phyloP scores from a whole-genome alignment of 495 filamentous ascomycete genomes.

The Lasiosphaeris hirsuta region DNA sequence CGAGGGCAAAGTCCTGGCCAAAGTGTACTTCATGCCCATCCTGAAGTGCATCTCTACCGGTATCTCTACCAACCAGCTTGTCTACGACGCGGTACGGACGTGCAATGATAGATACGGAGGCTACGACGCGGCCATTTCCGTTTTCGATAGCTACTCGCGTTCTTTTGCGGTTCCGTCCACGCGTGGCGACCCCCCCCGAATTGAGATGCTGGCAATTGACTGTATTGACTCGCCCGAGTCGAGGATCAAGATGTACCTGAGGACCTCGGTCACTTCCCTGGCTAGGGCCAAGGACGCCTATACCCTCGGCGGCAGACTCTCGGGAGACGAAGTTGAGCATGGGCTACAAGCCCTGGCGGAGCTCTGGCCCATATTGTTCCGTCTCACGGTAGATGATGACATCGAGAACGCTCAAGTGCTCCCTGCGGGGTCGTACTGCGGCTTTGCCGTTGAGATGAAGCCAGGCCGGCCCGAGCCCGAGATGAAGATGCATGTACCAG shows the following conservation, averaged over 20 bases:
- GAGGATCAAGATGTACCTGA: neutral
- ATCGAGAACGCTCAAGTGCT: neutral
- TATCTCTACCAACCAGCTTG: neutral
- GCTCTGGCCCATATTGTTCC: neutral
- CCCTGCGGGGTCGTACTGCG: neutral
- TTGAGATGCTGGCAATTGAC: neutral
- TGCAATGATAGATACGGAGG: neutral
- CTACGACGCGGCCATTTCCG: neutral
- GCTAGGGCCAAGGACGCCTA: neutral
- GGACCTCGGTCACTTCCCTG: neutral
- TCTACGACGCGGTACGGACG: neutral
- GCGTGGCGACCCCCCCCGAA: neutral
- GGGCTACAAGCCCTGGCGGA: neutral
- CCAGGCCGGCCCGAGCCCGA: neutral
- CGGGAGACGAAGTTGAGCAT: too few species aligned
- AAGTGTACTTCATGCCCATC: slow-evolving; percentile 9
- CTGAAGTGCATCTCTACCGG: slow-evolving; percentile 1
- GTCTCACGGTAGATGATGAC: neutral
- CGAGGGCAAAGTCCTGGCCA: neutral
- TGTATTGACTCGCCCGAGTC: neutral
- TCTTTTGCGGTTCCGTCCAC: neutral
- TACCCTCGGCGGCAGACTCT: neutral
- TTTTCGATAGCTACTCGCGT: too few species aligned
- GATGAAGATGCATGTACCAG: slow-evolving; percentile 6
- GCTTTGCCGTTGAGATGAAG: slow-evolving; percentile 5